Percentiles rank a stretch among this genome's conserved stretches.
These are phyloP conservation scores for Meyerozyma sp. DNA, from an alignment of 1,139 yeast species.

Conservation along the genomic window DNA sequence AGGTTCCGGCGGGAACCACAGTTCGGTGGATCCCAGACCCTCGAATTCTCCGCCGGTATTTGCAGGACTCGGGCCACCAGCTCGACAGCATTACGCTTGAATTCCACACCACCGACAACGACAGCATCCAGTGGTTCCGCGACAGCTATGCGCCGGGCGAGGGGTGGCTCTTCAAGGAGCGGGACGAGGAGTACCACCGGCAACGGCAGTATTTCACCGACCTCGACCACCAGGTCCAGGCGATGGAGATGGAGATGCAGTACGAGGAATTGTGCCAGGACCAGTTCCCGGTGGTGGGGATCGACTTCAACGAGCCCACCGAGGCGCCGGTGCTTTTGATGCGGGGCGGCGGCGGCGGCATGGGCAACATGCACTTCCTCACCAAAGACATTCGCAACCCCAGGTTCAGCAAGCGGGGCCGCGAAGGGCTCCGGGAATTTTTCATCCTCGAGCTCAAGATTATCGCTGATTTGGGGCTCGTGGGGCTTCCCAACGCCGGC, in stretches of 20 bases:
- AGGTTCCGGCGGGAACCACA: slow-evolving; percentile 89
- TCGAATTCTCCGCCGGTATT: slow-evolving; percentile 31
- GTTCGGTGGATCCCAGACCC: slow-evolving; percentile 86
- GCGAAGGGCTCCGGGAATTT: slow-evolving; percentile 59
- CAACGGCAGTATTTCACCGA: slow-evolving; percentile 60
- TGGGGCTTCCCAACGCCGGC: slow-evolving; percentile 96
- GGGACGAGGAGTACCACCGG: slow-evolving; percentile 63
- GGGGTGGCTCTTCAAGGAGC: slow-evolving; percentile 85
- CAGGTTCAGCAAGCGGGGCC: slow-evolving; percentile 75
- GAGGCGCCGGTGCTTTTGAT: slow-evolving; percentile 63
- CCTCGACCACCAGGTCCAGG: slow-evolving; percentile 56
- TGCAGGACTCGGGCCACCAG: slow-evolving; percentile 21
- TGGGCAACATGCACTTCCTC: slow-evolving; percentile 93
- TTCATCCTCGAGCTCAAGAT: slow-evolving; percentile 80
- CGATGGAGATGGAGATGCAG: slow-evolving; percentile 57
- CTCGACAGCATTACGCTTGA: slow-evolving; percentile 25
- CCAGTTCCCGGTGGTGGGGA: slow-evolving; percentile 70
- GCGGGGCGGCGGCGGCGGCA: slow-evolving; percentile 88
- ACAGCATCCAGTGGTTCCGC: slow-evolving; percentile 58
- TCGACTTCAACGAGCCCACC: slow-evolving; percentile 67
- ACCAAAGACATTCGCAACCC: slow-evolving; percentile 85
- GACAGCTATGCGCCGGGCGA: slow-evolving; percentile 58
- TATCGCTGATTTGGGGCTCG: slow-evolving; percentile 88
- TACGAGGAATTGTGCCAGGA: slow-evolving; percentile 61
- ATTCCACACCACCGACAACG: slow-evolving; percentile 14